phyloP scores from a whole-genome alignment of 2,329 filamentous ascomycete species.

The Fusarium fujikuroi region DNA sequence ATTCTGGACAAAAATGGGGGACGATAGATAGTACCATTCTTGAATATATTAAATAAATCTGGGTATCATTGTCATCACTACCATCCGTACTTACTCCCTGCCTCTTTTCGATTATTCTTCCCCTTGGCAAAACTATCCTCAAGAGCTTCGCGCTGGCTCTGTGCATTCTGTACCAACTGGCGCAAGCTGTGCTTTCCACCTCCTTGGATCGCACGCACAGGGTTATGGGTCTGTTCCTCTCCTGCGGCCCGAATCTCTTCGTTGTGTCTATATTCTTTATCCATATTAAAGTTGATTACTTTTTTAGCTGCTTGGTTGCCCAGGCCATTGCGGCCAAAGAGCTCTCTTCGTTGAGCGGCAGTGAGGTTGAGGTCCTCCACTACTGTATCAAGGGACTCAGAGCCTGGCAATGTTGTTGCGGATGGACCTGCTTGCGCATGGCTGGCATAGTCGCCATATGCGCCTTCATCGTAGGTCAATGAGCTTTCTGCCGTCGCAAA shows the following conservation, averaged over 20 bases:
- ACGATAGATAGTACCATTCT: conserved; percentile 14
- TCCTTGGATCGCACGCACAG: conserved; percentile 85
- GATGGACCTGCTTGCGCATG: conserved; percentile 47
- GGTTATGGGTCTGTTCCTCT: conserved; percentile 80
- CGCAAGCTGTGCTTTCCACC: conserved; percentile 82
- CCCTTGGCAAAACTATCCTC: conserved; percentile 92
- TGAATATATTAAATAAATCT: conserved; percentile 10
- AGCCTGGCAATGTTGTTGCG: conserved; percentile 43
- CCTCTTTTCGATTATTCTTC: conserved; percentile 81
- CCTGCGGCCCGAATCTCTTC: conserved; percentile 77
- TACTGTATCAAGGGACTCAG: conserved; percentile 74
- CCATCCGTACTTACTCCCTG: conserved; percentile 87
- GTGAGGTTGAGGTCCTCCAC: conserved; percentile 84
- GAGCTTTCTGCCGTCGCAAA: conserved; percentile 52
- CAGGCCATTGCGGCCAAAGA: conserved; percentile 77
- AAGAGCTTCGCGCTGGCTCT: conserved; percentile 83
- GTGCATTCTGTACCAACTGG: conserved; percentile 86
- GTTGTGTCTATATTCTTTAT: conserved; percentile 87
- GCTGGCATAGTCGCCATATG: conserved; percentile 48
- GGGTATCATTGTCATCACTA: conserved; percentile 49
- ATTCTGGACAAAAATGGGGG: conserved; percentile 3
- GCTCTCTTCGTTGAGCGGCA: conserved; percentile 78
- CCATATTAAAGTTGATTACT: conserved; percentile 88
- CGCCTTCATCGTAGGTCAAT: conserved; percentile 29
- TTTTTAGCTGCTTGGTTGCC: conserved; percentile 57